Conservation (phyloP, 306 rosid genomes). For the Oemleria cerasiformis region DNA sequence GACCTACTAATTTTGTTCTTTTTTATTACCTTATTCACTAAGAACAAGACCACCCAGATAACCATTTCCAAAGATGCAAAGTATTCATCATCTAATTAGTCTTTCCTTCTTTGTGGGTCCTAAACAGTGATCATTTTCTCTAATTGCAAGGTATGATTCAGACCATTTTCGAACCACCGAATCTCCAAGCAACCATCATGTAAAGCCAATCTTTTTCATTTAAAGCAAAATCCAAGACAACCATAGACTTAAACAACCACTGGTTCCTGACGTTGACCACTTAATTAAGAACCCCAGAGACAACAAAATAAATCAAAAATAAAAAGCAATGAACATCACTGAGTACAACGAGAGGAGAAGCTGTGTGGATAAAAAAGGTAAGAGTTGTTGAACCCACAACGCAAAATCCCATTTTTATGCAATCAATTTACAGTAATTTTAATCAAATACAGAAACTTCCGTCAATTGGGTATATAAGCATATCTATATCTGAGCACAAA, state of each 20-base stretch:
- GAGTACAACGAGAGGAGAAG: background rate
- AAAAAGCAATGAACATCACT: background rate
- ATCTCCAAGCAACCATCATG: constrained; percentile 1
- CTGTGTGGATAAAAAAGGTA: no score
- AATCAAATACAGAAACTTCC: background rate
- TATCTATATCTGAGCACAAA: background rate
- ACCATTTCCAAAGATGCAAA: background rate
- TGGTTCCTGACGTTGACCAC: constrained; percentile 1
- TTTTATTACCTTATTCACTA: background rate
- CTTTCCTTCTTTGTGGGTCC: background rate
- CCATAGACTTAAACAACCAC: background rate
- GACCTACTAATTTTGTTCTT: background rate
- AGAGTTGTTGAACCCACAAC: background rate
- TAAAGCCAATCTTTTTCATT: background rate
- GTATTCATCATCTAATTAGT: background rate
- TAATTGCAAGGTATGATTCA: background rate
- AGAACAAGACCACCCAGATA: background rate
- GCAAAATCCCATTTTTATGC: background rate
- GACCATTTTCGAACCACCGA: background rate
- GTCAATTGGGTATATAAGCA: background rate
- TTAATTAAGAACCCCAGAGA: background rate
- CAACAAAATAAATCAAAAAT: background rate
- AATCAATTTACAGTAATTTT: background rate
- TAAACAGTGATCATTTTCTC: background rate
- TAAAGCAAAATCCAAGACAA: background rate